Percentiles rank a stretch among this genome's conserved stretches.
These are phyloP conservation scores for Calonectria hawksworthii DNA, from an alignment of 2,329 filamentous ascomycete genomes.

Conservation along the genomic window DNA sequence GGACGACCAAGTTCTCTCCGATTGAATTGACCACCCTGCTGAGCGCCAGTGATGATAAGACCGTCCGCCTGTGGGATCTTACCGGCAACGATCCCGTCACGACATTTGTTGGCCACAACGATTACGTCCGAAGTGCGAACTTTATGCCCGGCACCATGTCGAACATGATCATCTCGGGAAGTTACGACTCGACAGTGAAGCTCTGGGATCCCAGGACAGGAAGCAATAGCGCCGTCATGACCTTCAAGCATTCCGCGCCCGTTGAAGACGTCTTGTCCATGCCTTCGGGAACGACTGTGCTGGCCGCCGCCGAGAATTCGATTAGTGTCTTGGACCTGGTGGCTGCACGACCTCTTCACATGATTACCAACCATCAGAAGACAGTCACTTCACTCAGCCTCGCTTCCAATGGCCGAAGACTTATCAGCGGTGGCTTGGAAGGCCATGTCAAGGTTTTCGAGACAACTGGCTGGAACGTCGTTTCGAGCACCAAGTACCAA, in stretches of 20 bases:
- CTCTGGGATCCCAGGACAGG: conserved; percentile 91
- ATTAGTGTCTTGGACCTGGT: conserved; percentile 95
- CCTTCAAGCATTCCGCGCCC: conserved; percentile 92
- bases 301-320: conserved; percentile 87
- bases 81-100: conserved; percentile 82
- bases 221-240: conserved; percentile 80
- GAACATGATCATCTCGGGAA: conserved; percentile 87
- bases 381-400: conserved; percentile 91
- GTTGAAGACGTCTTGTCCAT: conserved; percentile 91
- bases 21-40: conserved; percentile 88
- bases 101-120: conserved; percentile 87
- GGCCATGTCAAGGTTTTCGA: conserved; percentile 98
- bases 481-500: conserved; percentile 94
- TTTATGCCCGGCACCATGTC: conserved; percentile 84
- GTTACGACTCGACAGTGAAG: conserved; percentile 94
- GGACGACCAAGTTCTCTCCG: conserved; percentile 93
- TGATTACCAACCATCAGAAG: conserved; percentile 97
- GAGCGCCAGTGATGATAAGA: conserved; percentile 92
- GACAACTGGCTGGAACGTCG: conserved; percentile 94
- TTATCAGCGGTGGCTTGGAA: conserved; percentile 91
- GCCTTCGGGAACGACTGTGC: conserved; percentile 86
- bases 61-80: conserved; percentile 94
- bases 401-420: conserved; percentile 82
- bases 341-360: conserved; percentile 86
- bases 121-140: conserved; percentile 90